phyloP scores from a whole-genome alignment of 257 asterid genomes.

The Petunia secreta region DNA sequence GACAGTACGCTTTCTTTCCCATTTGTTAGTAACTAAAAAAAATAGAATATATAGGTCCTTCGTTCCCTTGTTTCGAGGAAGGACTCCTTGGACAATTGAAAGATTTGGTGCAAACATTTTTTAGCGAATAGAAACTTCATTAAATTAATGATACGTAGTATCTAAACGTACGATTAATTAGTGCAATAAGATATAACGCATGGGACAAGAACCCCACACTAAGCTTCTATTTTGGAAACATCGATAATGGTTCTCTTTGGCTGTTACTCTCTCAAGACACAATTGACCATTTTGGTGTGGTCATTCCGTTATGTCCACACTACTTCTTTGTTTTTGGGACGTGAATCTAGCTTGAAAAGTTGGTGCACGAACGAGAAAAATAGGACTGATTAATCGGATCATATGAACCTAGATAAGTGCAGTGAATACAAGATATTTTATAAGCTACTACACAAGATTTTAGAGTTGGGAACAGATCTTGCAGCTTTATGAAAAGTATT shows the following conservation, averaged over 20 bases:
- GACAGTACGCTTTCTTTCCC: not conserved
- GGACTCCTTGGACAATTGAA: not conserved
- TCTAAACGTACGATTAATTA: not conserved
- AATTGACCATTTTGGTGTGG: slow-evolving; percentile 15
- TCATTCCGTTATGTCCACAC: not conserved
- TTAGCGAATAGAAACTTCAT: not conserved
- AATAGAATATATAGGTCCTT: not conserved
- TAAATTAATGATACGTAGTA: not conserved
- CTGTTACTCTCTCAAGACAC: not conserved
- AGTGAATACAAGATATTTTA: too few species aligned
- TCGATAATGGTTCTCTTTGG: not conserved
- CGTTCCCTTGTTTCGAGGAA: not conserved
- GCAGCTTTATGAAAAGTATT: too few species aligned
- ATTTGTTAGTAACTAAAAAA: not conserved
- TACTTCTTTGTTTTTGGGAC: too few species aligned
- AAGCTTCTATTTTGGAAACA: slow-evolving; percentile 14
- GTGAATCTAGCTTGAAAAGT: too few species aligned
- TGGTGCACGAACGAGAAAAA: too few species aligned
- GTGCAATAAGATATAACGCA: too few species aligned
- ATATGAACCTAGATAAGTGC: not conserved
- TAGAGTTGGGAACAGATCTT: not conserved
- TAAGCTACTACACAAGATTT: too few species aligned
- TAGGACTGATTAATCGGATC: too few species aligned
- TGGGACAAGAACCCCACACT: slow-evolving; percentile 8
- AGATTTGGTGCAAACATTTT: not conserved